Conservation (phyloP, 1,284 basidiomycete genomes). For the Apiotrichum siamense region DNA sequence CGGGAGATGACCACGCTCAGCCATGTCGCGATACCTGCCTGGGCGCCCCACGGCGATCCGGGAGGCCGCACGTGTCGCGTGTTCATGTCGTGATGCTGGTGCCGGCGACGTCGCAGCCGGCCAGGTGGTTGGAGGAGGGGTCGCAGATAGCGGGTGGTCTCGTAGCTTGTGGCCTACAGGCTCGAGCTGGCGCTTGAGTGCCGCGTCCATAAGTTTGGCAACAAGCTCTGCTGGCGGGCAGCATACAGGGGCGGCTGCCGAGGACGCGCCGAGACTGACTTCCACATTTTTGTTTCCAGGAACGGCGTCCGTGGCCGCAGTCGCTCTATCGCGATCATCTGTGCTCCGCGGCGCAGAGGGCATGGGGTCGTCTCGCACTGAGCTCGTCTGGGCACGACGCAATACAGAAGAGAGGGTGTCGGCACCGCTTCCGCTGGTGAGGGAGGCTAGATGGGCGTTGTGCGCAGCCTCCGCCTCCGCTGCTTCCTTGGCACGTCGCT, state of each 20-base stretch:
- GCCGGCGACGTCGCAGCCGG: too few relatives aligned
- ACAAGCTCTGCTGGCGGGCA: constrained; percentile 1
- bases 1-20: background rate
- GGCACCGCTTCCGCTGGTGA: constrained; percentile 13
- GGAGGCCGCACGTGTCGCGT: too few relatives aligned
- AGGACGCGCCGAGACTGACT: too few relatives aligned
- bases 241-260: too few relatives aligned
- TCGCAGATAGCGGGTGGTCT: background rate
- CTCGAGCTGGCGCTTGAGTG: constrained; percentile 7
- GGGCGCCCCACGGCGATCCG: background rate
- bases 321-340: background rate
- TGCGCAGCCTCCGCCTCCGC: constrained; percentile 16
- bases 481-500: constrained; percentile 19
- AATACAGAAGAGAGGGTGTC: background rate
- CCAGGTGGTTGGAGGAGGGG: too few relatives aligned
- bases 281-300: too few relatives aligned
- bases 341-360: background rate
- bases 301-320: background rate
- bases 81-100: too few relatives aligned
- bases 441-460: constrained; percentile 13
- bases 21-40: background rate
- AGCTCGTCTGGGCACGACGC: constrained; percentile 3
- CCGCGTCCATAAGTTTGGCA: constrained; percentile 8
- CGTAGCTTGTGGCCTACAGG: background rate
- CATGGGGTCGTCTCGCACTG: constrained; percentile 14